Evolutionary conservation across 1,284 basidiomycete species (phyloP).

Genomic region (Volvariella surrecta): DNA sequence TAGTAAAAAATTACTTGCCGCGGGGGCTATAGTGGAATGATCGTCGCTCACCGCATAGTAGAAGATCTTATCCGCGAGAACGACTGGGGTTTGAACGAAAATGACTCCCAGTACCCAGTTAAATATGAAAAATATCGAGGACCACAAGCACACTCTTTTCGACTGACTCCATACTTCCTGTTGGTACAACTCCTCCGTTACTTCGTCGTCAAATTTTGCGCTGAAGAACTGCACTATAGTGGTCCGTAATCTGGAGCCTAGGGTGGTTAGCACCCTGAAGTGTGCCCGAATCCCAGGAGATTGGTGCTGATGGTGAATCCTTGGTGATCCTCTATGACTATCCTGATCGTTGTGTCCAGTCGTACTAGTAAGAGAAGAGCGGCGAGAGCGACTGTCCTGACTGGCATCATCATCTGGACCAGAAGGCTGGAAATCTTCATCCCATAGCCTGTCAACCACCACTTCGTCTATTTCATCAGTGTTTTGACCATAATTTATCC

Average conservation of each 20-base stretch:
- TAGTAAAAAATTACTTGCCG: too few species aligned
- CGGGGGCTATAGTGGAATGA: background rate
- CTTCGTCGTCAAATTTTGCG: slow-evolving; percentile 46
- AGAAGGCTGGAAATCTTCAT: slow-evolving; percentile 29
- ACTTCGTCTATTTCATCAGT: slow-evolving; percentile 49
- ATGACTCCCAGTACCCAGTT: slow-evolving; percentile 62
- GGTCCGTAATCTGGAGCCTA: slow-evolving; percentile 28
- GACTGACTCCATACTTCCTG: slow-evolving; percentile 37
- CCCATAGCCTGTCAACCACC: slow-evolving; percentile 65
- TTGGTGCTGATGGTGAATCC: background rate
- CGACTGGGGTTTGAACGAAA: slow-evolving; percentile 28
- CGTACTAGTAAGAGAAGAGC: background rate
- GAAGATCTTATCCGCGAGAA: slow-evolving; percentile 50
- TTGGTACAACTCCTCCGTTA: slow-evolving; percentile 49
- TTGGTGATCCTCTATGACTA: too few species aligned
- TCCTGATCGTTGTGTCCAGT: too few species aligned
- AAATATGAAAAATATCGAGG: slow-evolving; percentile 54
- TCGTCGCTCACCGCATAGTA: slow-evolving; percentile 44
- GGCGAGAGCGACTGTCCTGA: background rate
- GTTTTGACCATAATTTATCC: slow-evolving; percentile 15
- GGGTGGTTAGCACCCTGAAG: slow-evolving; percentile 14
- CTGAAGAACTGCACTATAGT: slow-evolving; percentile 42
- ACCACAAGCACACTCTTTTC: slow-evolving; percentile 55
- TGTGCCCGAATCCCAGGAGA: background rate
- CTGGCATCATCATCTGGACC: background rate